Base-by-base conservation (phyloP, 495 filamentous ascomycete species). In the Daldinia caldariorum region DNA sequence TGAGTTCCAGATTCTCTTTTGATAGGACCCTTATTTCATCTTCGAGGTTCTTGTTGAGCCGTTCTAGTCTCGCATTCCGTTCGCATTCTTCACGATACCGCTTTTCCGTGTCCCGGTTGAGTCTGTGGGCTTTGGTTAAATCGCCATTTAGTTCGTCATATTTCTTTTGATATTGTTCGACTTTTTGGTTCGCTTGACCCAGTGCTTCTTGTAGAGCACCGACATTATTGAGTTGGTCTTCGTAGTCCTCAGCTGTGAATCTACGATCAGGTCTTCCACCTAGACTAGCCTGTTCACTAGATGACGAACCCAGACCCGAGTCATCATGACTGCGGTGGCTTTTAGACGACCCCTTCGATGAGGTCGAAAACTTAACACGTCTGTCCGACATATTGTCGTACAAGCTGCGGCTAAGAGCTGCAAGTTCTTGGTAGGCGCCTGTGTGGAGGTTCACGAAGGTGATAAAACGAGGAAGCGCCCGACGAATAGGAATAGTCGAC, bases 221-320 rank as follows among this genome's bases (percentile, higher is more conserved):
- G 47, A 76, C 62, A 45, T 66, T 76, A 58, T 76, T 69, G 39
- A 73, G 65, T 70, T 78, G 76, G 32, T 64, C 55, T 38, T 75
- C 51, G 67, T 68, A 74, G 56, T 78, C 76, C 61, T 71, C 69
- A 16, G 61, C 68, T 68, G 76, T 78, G 57, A 78, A 78, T 62
- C 61, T 69, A 43, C 74, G 74, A 55, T 78, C 76, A 71, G 66
- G 69, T 74, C 70, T 76, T 60, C 74, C 74, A 54, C 74, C 73
- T 35, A 69, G 47, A 45, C 74, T 74, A 64, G 68, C 70, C 45
- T 73, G 76, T 35, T 70, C 74, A 66, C 76, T 77, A 63, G 75
- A 76, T 49, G 70, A 78, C 51, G 76, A 78, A 63, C 76, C 76
- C 32, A 78, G 45, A 22, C 76, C 76, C 39, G 76, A 78, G 70